Evolutionary conservation across 2,329 filamentous ascomycete genomes (phyloP), one percentile per base, ranked within the genome.

Genomic region (Metarhizium guizhouense): DNA sequence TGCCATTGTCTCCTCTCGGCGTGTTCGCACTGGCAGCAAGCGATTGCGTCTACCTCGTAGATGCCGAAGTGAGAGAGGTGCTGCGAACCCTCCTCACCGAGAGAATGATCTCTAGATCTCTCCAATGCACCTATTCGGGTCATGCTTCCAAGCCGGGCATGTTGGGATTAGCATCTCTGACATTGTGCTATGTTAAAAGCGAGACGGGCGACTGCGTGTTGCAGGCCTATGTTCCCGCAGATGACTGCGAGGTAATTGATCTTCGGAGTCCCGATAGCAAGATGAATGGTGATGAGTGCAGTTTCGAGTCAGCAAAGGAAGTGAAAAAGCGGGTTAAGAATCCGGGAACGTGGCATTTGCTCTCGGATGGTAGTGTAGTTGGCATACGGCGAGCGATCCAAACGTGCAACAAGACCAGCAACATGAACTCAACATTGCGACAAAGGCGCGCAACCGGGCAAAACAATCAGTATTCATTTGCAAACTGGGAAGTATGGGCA

Each of bases 291-390:
- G 73, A 71, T 6, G 80, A 75, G 58, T 81, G 76, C 58, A 66
- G 72, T 1, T 84, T 80, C 80, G 64, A 68, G 6, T 74, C 77
- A 25, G 77, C 80, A 2, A 76, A 72, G 16, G 77, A 83, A 60
- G 68, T 74, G 3, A 76, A 72, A 43, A 77, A 79, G 50, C 75
- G 72, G 8, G 74, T 90, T 7, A 68, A 75, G n/a, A 79, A 85
- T 42, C 84, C 85, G 0, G 87, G 87, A 0, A 67, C 72, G 0
- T 90, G 86, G 86, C 81, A 85, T 58, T 73, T 81, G 1, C 73
- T 88, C 6, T 74, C 77, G 0, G 78, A 78, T 36, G 82, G 84
- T 0, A 81, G 80, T 54, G 72, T 88, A 10, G 72, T 88, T 0
- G 87, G 87, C 0, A 74, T 90, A 13, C 76, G 86, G 34, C 79